Base-by-base conservation (phyloP, 768 basidiomycete genomes). In the Terana coerulea region DNA sequence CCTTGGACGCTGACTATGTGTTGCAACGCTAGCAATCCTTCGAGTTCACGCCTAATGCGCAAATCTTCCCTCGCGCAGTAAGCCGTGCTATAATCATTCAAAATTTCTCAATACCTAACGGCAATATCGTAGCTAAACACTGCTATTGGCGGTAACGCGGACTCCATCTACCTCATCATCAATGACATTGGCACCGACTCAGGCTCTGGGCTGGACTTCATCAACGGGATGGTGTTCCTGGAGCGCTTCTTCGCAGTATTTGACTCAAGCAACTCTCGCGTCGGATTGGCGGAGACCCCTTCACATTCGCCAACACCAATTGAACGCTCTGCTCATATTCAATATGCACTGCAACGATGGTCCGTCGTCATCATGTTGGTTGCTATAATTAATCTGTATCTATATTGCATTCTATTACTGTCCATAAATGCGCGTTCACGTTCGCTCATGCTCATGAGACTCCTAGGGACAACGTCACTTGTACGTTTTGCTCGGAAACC, bases 201-300 rank as follows among this genome's bases (percentile, higher is more conserved):
- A 37, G 81, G 81, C 1, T 62, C 69, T 19, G 81, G 82, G 40
- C 70, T 85, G 7, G 80, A 83, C 65, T 84, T 84, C 61, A 77
- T 83, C 62, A 74, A 53, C 43, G 52, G 55, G 11, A 21, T 42
- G 41, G 40, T 36, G 7, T 57, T 49, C 41, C 47, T 57, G 30
- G 51, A 57, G 51, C 46, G 55, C 6, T 57, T 57, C 52, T 57
- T 49, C 30, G 33, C 52, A n/a, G 51, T 53, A 8, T 53, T 48
- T 41, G 55, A 72, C 48, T 54, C 61, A 8, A 59, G 57, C 3
- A 65, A 64, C 53, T 41, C 34, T 4, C 65, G 47, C 6, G 61
- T 71, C 28, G 70, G 70, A 15, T 49, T 72, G 7, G 71, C 71
- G 11, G 63, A 56, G 11, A 69, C 69, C 1, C 5, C 37, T 60